Base-by-base conservation (phyloP, 2,329 filamentous ascomycete genomes). In the Ascochyta rabiei region DNA sequence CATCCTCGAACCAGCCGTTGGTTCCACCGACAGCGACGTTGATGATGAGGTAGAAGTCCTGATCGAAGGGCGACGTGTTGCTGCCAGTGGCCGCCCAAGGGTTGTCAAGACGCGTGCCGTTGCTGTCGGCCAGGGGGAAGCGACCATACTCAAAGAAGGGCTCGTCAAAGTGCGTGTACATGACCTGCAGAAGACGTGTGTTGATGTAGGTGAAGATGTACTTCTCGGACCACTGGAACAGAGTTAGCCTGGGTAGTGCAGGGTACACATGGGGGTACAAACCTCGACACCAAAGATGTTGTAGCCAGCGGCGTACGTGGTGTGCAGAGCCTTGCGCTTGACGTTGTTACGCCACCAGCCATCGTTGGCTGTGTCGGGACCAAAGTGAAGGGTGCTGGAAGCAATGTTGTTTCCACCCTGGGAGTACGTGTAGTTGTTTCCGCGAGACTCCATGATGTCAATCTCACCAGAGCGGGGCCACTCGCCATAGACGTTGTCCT, bases 161-260 rank as follows among this genome's bases (percentile, higher is more conserved):
- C 64, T 84, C 71, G 64, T 88, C 79, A 68, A 92, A 92, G 73
- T 76, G 89, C 63, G 84, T 87, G 79, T 92, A 96, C 58, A 91
- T 82, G 46, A 93, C 89, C 73, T 93, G 90, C 24, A 92, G 80
- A 18, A 96, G 84, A 12, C 89, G 87, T 40, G 84, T 88, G 80
- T 95, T 89, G 78, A 96, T 82, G 72, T 92, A 96, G 21, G 89
- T 93, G 79, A 93, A 96, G 56, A 95, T 79, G 74, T 96, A 95
- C 75, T 93, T 93, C 65, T 93, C 84, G 46, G 86, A 91, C 91
- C 91, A 96, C 76, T 74, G 30, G 1, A 21, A 12, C 12, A 40
- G 23, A n/a, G 28, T 66, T 48, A 62, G 48, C 33, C 13, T 21
- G 9, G 41, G 19, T 40, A 34, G 12, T 6, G 24, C 47, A 45